phyloP scores from a whole-genome alignment of 2,329 filamentous ascomycete genomes.

The Botryotinia calthae region DNA sequence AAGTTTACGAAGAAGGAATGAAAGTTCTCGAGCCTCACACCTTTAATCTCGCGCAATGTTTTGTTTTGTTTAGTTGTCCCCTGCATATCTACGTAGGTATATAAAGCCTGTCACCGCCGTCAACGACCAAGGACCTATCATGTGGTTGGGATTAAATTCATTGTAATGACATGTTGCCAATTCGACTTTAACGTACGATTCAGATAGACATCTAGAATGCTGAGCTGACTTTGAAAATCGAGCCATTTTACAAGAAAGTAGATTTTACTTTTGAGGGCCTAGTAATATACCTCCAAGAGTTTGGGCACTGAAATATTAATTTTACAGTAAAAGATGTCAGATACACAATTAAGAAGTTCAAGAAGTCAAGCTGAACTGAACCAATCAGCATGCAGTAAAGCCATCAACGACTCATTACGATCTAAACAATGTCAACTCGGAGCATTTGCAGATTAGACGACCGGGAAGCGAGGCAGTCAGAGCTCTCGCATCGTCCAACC shows the following conservation, averaged over 20 bases:
- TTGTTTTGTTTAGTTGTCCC: too few relatives aligned
- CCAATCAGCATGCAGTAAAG: not conserved
- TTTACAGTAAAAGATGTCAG: too few relatives aligned
- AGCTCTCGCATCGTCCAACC: not conserved
- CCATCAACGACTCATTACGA: too few relatives aligned
- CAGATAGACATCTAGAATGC: not conserved
- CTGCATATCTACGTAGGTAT: not conserved
- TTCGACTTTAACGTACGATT: accelerated
- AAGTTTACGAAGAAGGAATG: not conserved
- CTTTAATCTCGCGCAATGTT: not conserved
- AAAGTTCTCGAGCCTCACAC: not conserved
- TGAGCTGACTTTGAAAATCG: not conserved
- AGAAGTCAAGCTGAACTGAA: not conserved
- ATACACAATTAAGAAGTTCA: too few relatives aligned
- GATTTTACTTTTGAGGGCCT: not conserved
- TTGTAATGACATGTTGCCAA: not conserved
- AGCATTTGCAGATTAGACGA: not conserved
- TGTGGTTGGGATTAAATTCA: not conserved
- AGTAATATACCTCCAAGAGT: not conserved
- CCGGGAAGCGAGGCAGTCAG: not conserved
- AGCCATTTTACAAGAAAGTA: not conserved
- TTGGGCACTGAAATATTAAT: not conserved
- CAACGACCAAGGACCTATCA: not conserved
- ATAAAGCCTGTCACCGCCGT: not conserved
- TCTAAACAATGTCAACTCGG: not conserved